These are phyloP conservation scores for Orychophragmus violaceus DNA, from an alignment of 345 rosid species.

Conservation along the genomic window DNA sequence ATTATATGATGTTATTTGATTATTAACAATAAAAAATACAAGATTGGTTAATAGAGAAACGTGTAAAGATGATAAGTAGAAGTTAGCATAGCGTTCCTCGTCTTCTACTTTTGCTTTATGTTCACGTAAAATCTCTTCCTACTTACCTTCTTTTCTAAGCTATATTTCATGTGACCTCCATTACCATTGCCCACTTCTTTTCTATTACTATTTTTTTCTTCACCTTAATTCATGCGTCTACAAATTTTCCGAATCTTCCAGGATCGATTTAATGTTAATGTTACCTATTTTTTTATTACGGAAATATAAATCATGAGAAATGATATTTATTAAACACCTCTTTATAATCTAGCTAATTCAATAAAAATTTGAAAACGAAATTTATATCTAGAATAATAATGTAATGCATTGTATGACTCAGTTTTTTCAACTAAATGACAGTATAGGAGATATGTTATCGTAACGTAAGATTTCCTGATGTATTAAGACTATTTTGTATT, in stretches of 20 bases:
- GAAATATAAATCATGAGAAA: neutral
- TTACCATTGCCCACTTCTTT: conserved; percentile 11
- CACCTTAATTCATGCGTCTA: neutral
- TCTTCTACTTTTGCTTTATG: conserved; percentile 20
- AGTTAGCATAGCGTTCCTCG: conserved; percentile 20
- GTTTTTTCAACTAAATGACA: neutral
- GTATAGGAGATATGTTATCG: conserved; percentile 9
- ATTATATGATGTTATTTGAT: neutral
- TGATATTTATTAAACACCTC: neutral
- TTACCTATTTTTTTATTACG: neutral
- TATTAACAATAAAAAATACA: neutral
- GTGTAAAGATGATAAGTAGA: conserved; percentile 8
- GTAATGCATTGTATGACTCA: neutral
- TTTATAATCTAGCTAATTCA: neutral
- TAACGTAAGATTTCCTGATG: conserved; percentile 2
- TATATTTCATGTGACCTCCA: conserved; percentile 31
- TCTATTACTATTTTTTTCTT: neutral
- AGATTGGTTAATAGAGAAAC: conserved; percentile 11
- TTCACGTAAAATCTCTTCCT: conserved; percentile 18
- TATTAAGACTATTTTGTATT: neutral
- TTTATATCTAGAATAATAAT: neutral
- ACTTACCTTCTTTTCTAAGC: conserved; percentile 29
- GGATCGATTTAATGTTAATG: neutral
- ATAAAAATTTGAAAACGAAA: neutral
- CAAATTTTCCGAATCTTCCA: neutral